These are phyloP conservation scores for Blastobotrys proliferans DNA, from an alignment of 1,139 yeast genomes.

Conservation along the genomic window DNA sequence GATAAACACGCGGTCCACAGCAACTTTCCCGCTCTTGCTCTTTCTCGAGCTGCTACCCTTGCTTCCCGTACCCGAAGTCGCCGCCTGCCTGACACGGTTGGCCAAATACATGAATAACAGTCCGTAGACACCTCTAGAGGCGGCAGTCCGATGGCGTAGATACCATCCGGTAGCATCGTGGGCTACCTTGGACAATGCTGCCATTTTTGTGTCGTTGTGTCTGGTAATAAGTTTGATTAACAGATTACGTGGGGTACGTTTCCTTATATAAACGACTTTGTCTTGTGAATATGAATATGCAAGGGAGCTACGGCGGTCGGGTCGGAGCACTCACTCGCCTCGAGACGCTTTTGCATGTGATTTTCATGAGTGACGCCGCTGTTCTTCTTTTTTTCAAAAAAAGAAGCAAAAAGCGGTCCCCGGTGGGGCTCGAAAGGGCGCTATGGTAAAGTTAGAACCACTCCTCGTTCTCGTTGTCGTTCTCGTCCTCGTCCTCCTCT, in stretches of 20 bases:
- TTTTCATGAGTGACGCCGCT: not conserved
- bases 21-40: slow-evolving; percentile 25
- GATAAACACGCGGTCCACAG: slow-evolving; percentile 34
- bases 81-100: slow-evolving; percentile 24
- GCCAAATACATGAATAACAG: slow-evolving; percentile 25
- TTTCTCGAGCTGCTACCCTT: slow-evolving; percentile 4
- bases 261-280: no score
- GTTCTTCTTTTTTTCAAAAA: not conserved
- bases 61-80: slow-evolving; percentile 18
- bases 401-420: not conserved
- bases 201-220: slow-evolving; percentile 17
- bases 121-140: slow-evolving; percentile 28
- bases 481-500: no score
- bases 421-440: not conserved
- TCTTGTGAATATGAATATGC: no score
- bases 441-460: no score
- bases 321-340: no score
- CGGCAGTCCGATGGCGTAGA: slow-evolving; percentile 25
- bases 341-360: not conserved
- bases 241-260: no score
- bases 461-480: no score
- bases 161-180: slow-evolving; percentile 19
- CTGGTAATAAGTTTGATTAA: no score
- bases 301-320: no score
- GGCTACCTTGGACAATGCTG: slow-evolving; percentile 21